phyloP scores from a whole-genome alignment of 2,329 filamentous ascomycete genomes.

The Aspergillus sp. region DNA sequence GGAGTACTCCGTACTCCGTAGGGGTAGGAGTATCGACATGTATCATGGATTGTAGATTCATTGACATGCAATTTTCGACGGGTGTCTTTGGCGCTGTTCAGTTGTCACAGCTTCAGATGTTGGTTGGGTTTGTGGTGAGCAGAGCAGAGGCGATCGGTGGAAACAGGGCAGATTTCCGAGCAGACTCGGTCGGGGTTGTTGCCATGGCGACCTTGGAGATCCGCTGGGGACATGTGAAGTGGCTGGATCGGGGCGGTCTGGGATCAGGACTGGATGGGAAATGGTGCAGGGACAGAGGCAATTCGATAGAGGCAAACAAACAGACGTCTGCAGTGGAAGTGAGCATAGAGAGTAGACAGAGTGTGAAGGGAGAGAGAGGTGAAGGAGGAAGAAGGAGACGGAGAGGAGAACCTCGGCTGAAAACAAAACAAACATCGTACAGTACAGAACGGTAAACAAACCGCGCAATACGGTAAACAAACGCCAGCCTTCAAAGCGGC shows the following conservation, averaged over 20 bases:
- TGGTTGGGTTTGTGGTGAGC: too few species aligned
- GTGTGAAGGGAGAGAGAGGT: neutral
- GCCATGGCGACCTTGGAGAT: neutral
- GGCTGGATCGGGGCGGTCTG: too few species aligned
- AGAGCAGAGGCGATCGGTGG: neutral
- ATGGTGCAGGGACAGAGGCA: too few species aligned
- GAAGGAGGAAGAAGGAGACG: conserved; percentile 2
- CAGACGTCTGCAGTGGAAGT: too few species aligned
- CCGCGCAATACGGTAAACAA: neutral
- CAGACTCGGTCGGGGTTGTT: neutral
- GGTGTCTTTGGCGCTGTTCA: too few species aligned
- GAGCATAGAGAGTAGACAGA: neutral
- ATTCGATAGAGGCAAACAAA: too few species aligned
- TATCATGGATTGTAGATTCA: too few species aligned
- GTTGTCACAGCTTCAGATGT: too few species aligned
- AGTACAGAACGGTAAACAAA: neutral
- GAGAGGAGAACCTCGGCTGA: conserved; percentile 11
- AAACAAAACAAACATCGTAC: conserved; percentile 2
- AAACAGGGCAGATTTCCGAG: neutral
- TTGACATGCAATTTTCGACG: too few species aligned
- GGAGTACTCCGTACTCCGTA: too few species aligned
- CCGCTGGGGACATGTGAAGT: neutral
- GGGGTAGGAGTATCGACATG: too few species aligned
- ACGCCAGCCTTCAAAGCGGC: conserved; percentile 5
- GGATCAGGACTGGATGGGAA: too few species aligned